Base-by-base conservation (phyloP, 2,329 filamentous ascomycete genomes). In the Sporothrix phasma region DNA sequence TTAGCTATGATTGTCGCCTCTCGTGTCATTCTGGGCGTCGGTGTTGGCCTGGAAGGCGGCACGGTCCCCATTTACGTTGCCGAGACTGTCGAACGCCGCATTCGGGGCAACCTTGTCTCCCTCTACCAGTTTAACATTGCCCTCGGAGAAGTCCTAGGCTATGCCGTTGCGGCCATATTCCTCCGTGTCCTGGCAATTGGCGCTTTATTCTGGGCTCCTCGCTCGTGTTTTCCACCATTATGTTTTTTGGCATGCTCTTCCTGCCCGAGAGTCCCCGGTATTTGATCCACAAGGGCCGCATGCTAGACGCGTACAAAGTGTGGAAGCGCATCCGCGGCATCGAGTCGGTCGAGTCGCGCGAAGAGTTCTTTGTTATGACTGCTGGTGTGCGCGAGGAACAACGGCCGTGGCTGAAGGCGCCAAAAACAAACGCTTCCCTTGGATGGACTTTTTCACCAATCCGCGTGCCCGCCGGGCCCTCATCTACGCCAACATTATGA, bases 81-180 rank as follows among this genome's bases (percentile, higher is more conserved):
- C 1, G 88, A 90, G 73, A 87, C 84, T 0, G 87, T 89, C 49
- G 85, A 88, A 69, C 79, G 84, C 37, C 80, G 79, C 65, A 79
- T 88, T 26, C 83, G 88, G 69, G 88, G 88, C 68, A 90, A 90
- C 72, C 75, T 90, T 59, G 88, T 90, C 1, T 89, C 86, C 0
- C 77, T 90, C 0, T 90, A 90, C 72, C 88, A 90, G 71, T 84
- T 90, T 74, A 89, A 88, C 74, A 90, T 90, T 70, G 88, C 88
- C 0, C 79, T 90, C 0, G 88, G 88, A 31, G 88, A 90, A 69
- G 87, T 90, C 2, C 77, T 90, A 1, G 88, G 88, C 2, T 90
- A 90, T 66, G 87, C 85, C 5, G 82, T 90, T 1, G 87, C 85
- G 0, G 88, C 88, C 54, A 89, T 90, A 64, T 90, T 90, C 73